phyloP scores from a whole-genome alignment of 768 basidiomycete species.

The Fomitopsis pulvina region DNA sequence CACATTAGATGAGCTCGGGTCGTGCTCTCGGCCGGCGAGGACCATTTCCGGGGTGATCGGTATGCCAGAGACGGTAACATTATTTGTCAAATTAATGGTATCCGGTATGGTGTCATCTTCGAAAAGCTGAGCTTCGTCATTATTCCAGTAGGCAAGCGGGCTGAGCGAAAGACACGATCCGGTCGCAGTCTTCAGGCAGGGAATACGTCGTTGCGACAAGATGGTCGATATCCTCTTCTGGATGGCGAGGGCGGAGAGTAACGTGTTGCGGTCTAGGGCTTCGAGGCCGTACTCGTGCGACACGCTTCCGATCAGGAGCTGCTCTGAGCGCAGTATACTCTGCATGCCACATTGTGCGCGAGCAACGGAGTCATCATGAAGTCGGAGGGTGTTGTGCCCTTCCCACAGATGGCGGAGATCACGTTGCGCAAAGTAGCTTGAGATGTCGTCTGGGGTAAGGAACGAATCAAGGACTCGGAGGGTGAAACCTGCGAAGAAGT shows the following conservation, averaged over 20 bases:
- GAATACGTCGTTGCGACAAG: slow-evolving; percentile 32
- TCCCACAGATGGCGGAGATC: slow-evolving; percentile 74
- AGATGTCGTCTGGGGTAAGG: slow-evolving; percentile 43
- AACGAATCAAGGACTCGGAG: slow-evolving; percentile 59
- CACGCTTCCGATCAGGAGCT: slow-evolving; percentile 61
- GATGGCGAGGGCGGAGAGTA: slow-evolving; percentile 58
- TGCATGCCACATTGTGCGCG: slow-evolving; percentile 66
- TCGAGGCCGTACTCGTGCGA: slow-evolving; percentile 28
- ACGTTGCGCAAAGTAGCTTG: slow-evolving; percentile 46
- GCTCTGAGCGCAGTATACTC: slow-evolving; percentile 69
- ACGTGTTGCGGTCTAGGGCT: slow-evolving; percentile 53
- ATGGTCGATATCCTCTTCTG: slow-evolving; percentile 49
- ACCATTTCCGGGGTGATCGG: slow-evolving; percentile 70
- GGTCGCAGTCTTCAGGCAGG: slow-evolving; percentile 48
- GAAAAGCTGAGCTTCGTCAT: slow-evolving; percentile 47
- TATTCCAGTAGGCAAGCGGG: slow-evolving; percentile 69
- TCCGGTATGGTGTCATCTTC: slow-evolving; percentile 52
- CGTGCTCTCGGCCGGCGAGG: slow-evolving; percentile 60
- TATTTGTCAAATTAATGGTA: slow-evolving; percentile 46
- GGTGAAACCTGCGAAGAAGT: slow-evolving; percentile 46
- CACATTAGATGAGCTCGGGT: slow-evolving; percentile 39
- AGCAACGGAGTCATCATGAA: slow-evolving; percentile 64
- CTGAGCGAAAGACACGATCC: slow-evolving; percentile 65
- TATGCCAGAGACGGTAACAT: slow-evolving; percentile 56
- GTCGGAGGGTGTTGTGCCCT: slow-evolving; percentile 52